Evolutionary conservation across 2,329 filamentous ascomycete species (phyloP), one percentile per base, ranked within the genome.

Genomic region (Fusarium drepaniforme): DNA sequence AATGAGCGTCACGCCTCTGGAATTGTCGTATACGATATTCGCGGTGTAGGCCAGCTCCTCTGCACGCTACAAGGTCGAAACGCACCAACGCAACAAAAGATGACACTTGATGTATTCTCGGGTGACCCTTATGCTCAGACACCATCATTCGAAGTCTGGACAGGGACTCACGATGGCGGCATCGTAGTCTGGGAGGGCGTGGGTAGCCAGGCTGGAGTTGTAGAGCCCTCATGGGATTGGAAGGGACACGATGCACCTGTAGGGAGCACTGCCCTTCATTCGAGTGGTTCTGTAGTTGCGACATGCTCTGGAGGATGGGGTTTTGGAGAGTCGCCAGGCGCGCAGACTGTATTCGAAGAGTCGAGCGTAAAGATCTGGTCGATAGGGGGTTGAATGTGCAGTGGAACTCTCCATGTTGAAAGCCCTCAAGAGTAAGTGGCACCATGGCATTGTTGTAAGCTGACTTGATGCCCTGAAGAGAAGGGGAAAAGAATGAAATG

Each of bases 21-120:
- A 4, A 77, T 92, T 42, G 82, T 92, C 30, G 87, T 93, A 4
- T 93, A 92, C 81, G 91, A 93, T 77, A 86, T 93, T 38, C 87
- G 91, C 21, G 90, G 89, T 9, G 87, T 89, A 4, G 88, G 89
- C 11, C 85, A 86, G 73, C 83, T 92, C n/a, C 84, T 93, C 4
- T 85, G 85, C n/a, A 85, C 86, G 63, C 81, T 92, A 13, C 80
- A 83, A 1, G 89, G 88, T 5, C 87, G 90, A 25, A 80, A 83
- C 8, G 85, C 88, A 6, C 78, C 79, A 3, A 88, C 87, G 0
- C 90, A 91, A 74, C 91, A 92, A 79, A 86, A 88, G 44, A 80
- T 92, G 44, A 83, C 81, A 13, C 88, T 88, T 68, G 88, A 91
- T 77, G 85, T 90, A 4, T 92, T 89, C 73, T 83, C 85, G 0